Evolutionary conservation across 106 monocot genomes (phyloP), one percentile per base, ranked within the genome.

Genomic region (Platanthera guangdongensis): DNA sequence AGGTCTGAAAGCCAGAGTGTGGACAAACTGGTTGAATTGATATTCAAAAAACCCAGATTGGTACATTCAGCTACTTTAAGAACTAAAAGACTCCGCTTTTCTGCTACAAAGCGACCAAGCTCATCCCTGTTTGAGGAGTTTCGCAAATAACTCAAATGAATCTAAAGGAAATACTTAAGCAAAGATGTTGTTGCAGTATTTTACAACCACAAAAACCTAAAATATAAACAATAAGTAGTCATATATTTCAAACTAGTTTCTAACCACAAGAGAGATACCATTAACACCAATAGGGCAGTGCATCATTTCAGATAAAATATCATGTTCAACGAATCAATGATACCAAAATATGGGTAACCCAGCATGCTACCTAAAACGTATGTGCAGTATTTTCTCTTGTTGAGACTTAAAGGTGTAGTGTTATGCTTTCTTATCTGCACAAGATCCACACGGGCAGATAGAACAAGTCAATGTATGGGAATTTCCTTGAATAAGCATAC

Each of bases 1-100:
- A 99, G 87, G 79, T 90, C 92, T 74, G 99, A 99, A 22, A 99
- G 86, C 91, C 94, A 99, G 1, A 99, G 71, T 14, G 80, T 92
- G 51, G 85, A 88, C 53, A 99, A 79, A 65, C 90, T 90, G 74
- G 92, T 85, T 21, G 99, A 99, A 78, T 48, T 82, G 74, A 99
- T 50, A 68, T 85, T 99, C 9, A 99, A 77, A 78, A 79, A 84
- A 16, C 88, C 92, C 64, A 99, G 86, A 68, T 87, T 92, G 51
- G 19, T 81, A 72, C 99, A 99, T 9, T 90, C 90, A 80, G 92
- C 88, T 47, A 99, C 69, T 82, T 88, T 92, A 78, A 99, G 83
- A 46, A 74, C 86, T 50, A 90, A 85, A 57, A 99, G 99, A 71
- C 69, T 82, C 2, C 92, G 82, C 64, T 90, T 99, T 74, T 99